A percentile compares a stretch with the other conserved stretches of the same genome.
Conservation (phyloP, 2,329 filamentous ascomycete species). For the Lanzia echinophila region DNA sequence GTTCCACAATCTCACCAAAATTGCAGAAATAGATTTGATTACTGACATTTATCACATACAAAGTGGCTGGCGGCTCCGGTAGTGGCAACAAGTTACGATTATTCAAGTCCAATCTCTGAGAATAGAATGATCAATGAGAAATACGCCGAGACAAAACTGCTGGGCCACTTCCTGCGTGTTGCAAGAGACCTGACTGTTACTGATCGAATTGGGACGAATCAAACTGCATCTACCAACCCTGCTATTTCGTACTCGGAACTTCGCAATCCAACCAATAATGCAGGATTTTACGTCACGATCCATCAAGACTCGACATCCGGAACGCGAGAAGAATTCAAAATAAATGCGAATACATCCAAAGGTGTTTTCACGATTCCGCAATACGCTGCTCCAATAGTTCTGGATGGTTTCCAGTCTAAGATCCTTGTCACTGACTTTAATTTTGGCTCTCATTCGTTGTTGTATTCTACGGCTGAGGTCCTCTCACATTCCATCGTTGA, state of each 20-base stretch:
- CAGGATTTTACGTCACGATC: conserved; percentile 52
- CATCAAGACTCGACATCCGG: conserved; percentile 47
- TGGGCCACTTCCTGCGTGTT: conserved; percentile 52
- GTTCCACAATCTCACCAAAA: background rate
- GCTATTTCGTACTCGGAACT: conserved; percentile 49
- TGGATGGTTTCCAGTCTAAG: conserved; percentile 57
- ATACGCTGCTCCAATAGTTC: conserved; percentile 39
- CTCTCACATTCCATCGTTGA: conserved; percentile 45
- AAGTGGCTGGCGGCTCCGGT: conserved; percentile 48
- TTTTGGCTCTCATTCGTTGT: conserved; percentile 43
- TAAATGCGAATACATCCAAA: conserved; percentile 49
- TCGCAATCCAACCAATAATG: conserved; percentile 48
- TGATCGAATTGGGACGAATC: conserved; percentile 41
- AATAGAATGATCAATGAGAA: conserved; percentile 47
- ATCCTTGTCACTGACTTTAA: conserved; percentile 54
- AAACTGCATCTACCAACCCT: conserved; percentile 44
- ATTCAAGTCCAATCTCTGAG: conserved; percentile 48
- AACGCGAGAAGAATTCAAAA: conserved; percentile 45
- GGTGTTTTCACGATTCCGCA: conserved; percentile 49
- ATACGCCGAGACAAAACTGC: conserved; percentile 56
- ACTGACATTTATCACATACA: background rate
- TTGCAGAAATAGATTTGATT: background rate
- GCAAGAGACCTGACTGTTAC: conserved; percentile 51
- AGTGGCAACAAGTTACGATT: conserved; percentile 56
- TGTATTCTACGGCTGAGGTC: conserved; percentile 51